These are phyloP conservation scores for Volutella citrinella DNA, from an alignment of 2,329 filamentous ascomycete species.

Conservation along the genomic window DNA sequence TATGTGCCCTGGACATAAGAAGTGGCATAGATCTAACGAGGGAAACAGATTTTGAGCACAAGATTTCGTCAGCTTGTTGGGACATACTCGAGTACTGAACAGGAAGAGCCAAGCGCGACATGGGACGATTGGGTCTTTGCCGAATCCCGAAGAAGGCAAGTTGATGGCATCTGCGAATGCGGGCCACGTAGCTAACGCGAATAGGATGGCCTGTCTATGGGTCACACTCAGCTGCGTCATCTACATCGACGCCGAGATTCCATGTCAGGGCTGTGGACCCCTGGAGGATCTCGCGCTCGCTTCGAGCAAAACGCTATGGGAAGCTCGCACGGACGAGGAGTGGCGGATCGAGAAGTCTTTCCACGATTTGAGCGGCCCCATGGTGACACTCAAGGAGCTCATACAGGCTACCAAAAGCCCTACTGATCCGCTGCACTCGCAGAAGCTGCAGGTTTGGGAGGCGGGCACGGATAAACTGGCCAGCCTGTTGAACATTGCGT, in stretches of 20 bases:
- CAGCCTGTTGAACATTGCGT: slow-evolving; percentile 19
- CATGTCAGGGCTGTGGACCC: slow-evolving; percentile 3
- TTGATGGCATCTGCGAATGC: accelerated
- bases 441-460: slow-evolving; percentile 23
- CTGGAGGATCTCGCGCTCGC: slow-evolving; percentile 13
- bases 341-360: slow-evolving; percentile 22
- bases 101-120: slow-evolving; percentile 10
- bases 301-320: slow-evolving; percentile 21
- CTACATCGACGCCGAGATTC: slow-evolving; percentile 10
- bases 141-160: slow-evolving; percentile 27
- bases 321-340: slow-evolving; percentile 21
- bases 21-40: not conserved
- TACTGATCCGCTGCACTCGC: not conserved
- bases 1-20: not conserved
- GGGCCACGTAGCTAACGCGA: not conserved
- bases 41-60: slow-evolving; percentile 8
- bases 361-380: slow-evolving; percentile 11
- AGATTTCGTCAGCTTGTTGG: slow-evolving; percentile 10
- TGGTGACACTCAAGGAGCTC: slow-evolving; percentile 18
- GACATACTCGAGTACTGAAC: slow-evolving; percentile 13
- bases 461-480: slow-evolving; percentile 23
- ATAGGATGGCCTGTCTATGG: slow-evolving; percentile 22
- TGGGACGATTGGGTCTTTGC: slow-evolving; percentile 32
- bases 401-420: slow-evolving; percentile 2
- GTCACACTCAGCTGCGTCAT: slow-evolving; percentile 21